Evolutionary conservation across 1,284 basidiomycete genomes (phyloP).

Genomic region (Cryptococcus neoformans): DNA sequence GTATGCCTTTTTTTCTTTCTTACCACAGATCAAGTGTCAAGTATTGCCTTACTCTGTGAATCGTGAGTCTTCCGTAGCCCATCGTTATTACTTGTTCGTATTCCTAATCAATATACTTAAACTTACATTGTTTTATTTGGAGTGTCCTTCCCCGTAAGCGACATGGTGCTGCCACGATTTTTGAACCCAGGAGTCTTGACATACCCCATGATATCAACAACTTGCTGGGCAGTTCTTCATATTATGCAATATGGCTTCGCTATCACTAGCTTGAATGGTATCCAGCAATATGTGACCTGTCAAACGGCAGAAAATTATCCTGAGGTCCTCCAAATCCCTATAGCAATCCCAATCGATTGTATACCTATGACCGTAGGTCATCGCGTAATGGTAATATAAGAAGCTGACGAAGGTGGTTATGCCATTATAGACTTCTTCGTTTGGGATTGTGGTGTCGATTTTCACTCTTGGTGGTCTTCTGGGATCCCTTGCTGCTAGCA

Average conservation of each 20-base stretch:
- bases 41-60: too few relatives aligned
- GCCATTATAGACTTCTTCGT: conserved; percentile 25
- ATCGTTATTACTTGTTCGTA: too few relatives aligned
- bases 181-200: not conserved
- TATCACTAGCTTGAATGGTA: conserved; percentile 40
- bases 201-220: conserved; percentile 11
- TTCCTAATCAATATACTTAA: too few relatives aligned
- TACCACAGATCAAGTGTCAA: too few relatives aligned
- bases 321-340: conserved; percentile 3
- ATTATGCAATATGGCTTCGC: conserved; percentile 41
- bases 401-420: not conserved
- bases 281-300: conserved; percentile 35
- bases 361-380: conserved; percentile 28
- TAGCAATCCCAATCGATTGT: conserved; percentile 18
- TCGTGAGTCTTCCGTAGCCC: too few relatives aligned
- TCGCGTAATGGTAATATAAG: not conserved
- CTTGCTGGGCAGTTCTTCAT: conserved; percentile 38
- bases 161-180: too few relatives aligned
- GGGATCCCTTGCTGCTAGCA: conserved; percentile 30
- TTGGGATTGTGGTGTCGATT: conserved; percentile 49
- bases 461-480: conserved; percentile 52
- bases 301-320: not conserved
- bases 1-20: too few relatives aligned
- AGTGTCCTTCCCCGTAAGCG: too few relatives aligned
- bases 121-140: too few relatives aligned